Percentiles rank a stretch among this genome's conserved stretches.
Conservation (phyloP, 805 yeast genomes). For the Wickerhamiella allomyrinae region DNA sequence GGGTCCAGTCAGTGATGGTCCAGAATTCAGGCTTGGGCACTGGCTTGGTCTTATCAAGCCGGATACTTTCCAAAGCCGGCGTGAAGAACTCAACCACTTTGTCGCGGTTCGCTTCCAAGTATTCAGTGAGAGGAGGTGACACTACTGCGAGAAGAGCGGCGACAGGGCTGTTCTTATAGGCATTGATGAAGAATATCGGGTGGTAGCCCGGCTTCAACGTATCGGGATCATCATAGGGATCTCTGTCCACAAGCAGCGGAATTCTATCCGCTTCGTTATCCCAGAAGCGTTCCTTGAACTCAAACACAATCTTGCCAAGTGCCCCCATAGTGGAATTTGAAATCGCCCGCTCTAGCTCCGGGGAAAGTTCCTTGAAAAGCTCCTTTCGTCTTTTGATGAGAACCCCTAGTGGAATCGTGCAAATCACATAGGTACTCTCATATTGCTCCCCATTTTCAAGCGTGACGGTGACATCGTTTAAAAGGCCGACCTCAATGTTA, state of each 20-base stretch:
- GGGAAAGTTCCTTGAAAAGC: conserved; percentile 41
- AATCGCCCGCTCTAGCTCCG: conserved; percentile 26
- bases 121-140: conserved; percentile 58
- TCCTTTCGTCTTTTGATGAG: conserved; percentile 28
- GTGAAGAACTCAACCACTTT: conserved; percentile 43
- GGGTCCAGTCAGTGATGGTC: conserved; percentile 48
- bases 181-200: conserved; percentile 53
- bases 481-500: conserved; percentile 24
- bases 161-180: conserved; percentile 30
- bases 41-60: conserved; percentile 15
- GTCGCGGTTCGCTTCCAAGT: conserved; percentile 34
- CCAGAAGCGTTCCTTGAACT: conserved; percentile 54
- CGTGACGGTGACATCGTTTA: conserved; percentile 14
- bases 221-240: conserved; percentile 1
- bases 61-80: conserved; percentile 32
- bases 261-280: conserved; percentile 34
- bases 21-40: conserved; percentile 29
- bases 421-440: conserved; percentile 40
- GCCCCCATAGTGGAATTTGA: conserved; percentile 44
- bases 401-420: conserved; percentile 65
- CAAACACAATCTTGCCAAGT: conserved; percentile 57
- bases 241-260: conserved; percentile 30
- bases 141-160: conserved; percentile 49
- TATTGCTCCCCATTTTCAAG: conserved; percentile 25
- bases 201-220: conserved; percentile 32